Base-by-base conservation (phyloP, 2,329 filamentous ascomycete species). In the Aspergillus felis region DNA sequence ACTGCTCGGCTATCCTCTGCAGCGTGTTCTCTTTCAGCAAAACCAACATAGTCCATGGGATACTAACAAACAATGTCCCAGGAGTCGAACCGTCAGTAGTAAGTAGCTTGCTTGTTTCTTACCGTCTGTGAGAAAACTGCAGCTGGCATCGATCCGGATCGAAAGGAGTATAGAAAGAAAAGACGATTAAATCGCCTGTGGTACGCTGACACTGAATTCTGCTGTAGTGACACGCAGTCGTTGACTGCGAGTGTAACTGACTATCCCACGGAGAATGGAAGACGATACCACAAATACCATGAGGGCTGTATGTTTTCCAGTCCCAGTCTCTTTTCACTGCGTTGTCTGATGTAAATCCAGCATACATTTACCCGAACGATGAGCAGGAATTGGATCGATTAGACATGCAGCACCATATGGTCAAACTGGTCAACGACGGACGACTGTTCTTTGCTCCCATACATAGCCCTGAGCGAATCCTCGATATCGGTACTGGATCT, bases 401-500 rank as follows among this genome's bases (percentile, higher is more conserved):
- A 17, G 81, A 85, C 59, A 71, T 82, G 61, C 79, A 82, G 62
- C 82, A 85, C 68, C 78, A 83, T 63, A 77, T 85, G 64, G 79
- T 81, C 68, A 79, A 78, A 50, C 57, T 81, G 46, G 63, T 80
- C 32, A 75, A 80, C 42, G 70, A 76, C 42, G 77, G 76, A 38
- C 69, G 69, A 42, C 67, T 84, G 41, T 79, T 77, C 67, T 72
- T 78, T 49, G 76, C 79, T 7, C 81, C 81, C 14, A 65, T 83
- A 3, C 64, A 71, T 12, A 65, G 75, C n/a, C 75, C 76, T 3
- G 68, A 78, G 57, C 75, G 75, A 25, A 79, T 86, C 14, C 74
- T 86, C 9, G 83, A 86, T 63, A 73, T 86, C 9, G 83, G 84
- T 50, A 85, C 82, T 6, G 86, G 86, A 17, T 85, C 83, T 0